Conservation (phyloP, 768 basidiomycete species). For the Jaapia argillacea region DNA sequence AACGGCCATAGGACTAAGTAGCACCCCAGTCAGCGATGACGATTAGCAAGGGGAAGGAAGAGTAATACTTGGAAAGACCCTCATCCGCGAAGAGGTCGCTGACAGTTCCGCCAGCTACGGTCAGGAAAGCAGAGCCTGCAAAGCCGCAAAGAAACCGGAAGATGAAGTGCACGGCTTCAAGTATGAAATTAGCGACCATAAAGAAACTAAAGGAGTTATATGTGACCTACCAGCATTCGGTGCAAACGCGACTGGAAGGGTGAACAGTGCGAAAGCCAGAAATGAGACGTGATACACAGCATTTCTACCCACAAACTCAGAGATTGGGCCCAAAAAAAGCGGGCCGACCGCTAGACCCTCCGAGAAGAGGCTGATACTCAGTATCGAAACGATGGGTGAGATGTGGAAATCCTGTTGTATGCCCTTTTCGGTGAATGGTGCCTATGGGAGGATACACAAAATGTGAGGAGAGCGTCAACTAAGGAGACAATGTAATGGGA, state of each 20-base stretch:
- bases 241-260: slow-evolving; percentile 68
- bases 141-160: slow-evolving; percentile 50
- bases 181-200: slow-evolving; percentile 1
- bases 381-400: slow-evolving; percentile 38
- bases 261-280: slow-evolving; percentile 45
- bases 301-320: slow-evolving; percentile 53
- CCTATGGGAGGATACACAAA: slow-evolving; percentile 25
- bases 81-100: slow-evolving; percentile 45
- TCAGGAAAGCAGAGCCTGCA: slow-evolving; percentile 46
- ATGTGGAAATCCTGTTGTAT: slow-evolving; percentile 43
- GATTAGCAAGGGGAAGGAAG: not conserved
- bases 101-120: slow-evolving; percentile 52
- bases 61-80: slow-evolving; percentile 47
- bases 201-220: not conserved
- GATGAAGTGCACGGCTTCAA: slow-evolving; percentile 49
- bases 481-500: not conserved
- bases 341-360: slow-evolving; percentile 21
- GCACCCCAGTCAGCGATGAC: slow-evolving; percentile 6
- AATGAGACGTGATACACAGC: slow-evolving; percentile 56
- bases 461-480: no score
- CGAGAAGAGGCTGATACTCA: slow-evolving; percentile 36
- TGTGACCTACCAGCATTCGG: slow-evolving; percentile 44
- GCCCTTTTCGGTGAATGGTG: slow-evolving; percentile 52
- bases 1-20: slow-evolving; percentile 41
- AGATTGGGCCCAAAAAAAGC: slow-evolving; percentile 23